Evolutionary conservation across 1,284 basidiomycete species (phyloP).

Genomic region (Ustilago esculenta): DNA sequence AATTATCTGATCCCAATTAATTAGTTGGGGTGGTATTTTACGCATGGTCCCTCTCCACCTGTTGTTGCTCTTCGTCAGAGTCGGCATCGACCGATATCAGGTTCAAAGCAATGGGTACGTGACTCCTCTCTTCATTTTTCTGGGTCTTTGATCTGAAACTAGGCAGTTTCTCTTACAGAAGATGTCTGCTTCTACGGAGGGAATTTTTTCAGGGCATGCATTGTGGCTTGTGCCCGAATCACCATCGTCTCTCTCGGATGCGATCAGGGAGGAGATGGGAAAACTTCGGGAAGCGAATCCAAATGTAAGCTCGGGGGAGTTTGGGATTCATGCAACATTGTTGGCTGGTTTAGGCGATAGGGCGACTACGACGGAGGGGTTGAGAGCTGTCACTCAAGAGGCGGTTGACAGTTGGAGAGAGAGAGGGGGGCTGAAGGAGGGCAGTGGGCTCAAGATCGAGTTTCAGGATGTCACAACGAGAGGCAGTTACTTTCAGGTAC

Average conservation of each 20-base stretch:
- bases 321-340: constrained; percentile 30
- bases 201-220: constrained; percentile 27
- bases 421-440: not conserved
- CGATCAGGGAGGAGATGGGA: not conserved
- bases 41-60: too few species aligned
- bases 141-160: too few species aligned
- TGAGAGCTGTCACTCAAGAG: not conserved
- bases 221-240: constrained; percentile 24
- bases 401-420: constrained; percentile 6
- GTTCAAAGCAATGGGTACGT: too few species aligned
- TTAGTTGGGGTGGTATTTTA: too few species aligned
- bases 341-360: constrained; percentile 27
- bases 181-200: constrained; percentile 5
- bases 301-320: constrained; percentile 1
- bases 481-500: constrained; percentile 31
- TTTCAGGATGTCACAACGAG: constrained; percentile 18
- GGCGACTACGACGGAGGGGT: not conserved
- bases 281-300: not conserved
- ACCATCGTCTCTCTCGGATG: not conserved
- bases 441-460: not conserved
- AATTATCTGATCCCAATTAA: too few species aligned
- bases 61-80: too few species aligned
- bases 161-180: too few species aligned
- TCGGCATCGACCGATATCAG: too few species aligned
- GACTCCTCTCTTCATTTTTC: too few species aligned